These are phyloP conservation scores for Thalassiosira mediterranea DNA, from an alignment of 352 stramenopile species.

Conservation along the genomic window DNA sequence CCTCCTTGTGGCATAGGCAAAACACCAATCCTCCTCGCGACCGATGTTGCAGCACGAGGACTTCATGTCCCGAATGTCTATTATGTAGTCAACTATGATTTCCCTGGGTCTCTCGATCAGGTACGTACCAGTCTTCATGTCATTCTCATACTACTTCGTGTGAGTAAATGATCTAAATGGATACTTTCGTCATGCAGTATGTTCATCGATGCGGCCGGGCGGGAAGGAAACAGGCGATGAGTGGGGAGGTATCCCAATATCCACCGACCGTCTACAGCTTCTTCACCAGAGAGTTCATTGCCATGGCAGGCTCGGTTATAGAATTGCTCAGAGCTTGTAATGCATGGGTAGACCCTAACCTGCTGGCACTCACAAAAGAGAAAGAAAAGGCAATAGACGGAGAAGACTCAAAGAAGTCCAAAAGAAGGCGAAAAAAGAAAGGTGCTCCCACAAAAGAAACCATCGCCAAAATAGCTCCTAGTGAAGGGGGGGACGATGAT, in stretches of 20 bases:
- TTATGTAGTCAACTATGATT: constrained; percentile 98
- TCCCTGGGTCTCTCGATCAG: constrained; percentile 75
- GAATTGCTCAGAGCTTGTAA: constrained; percentile 59
- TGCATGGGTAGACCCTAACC: constrained; percentile 77
- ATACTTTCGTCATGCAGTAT: too few relatives aligned
- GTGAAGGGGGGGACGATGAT: constrained; percentile 28
- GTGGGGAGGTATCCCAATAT: constrained; percentile 16
- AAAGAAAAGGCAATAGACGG: too few relatives aligned
- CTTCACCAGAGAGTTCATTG: constrained; percentile 70
- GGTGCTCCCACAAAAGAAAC: neutral
- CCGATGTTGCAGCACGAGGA: constrained; percentile 97
- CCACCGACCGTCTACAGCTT: constrained; percentile 52
- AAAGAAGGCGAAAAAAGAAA: constrained; percentile 35
- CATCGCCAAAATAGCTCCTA: constrained; percentile 9
- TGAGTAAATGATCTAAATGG: too few relatives aligned
- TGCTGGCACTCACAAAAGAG: constrained; percentile 51
- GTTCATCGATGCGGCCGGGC: constrained; percentile 73
- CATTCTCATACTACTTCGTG: too few relatives aligned
- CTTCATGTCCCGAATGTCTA: constrained; percentile 95
- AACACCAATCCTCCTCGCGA: constrained; percentile 94
- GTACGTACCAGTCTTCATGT: too few relatives aligned
- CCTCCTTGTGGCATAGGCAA: constrained; percentile 91
- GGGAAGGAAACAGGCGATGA: constrained; percentile 49
- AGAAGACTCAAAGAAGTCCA: constrained; percentile 14
- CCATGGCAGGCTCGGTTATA: constrained; percentile 68